phyloP scores from a whole-genome alignment of 257 asterid genomes.

The Knoxia roxburghii region DNA sequence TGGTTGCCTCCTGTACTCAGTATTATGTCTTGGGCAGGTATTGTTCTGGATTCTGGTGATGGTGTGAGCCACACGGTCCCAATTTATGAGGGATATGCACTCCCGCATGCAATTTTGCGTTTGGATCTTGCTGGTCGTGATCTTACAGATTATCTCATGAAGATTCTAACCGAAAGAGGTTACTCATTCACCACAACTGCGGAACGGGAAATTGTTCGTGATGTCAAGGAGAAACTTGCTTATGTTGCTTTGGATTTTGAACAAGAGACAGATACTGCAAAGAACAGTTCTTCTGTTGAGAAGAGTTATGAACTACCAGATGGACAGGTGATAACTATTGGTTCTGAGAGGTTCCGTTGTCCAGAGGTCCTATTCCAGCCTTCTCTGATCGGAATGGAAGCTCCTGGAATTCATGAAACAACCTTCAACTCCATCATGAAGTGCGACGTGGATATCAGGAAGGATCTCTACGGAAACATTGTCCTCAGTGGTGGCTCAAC shows the following conservation, averaged over 20 bases:
- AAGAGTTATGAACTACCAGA: slow-evolving; percentile 42
- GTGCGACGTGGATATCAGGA: slow-evolving; percentile 47
- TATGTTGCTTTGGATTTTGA: slow-evolving; percentile 39
- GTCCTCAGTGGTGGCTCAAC: slow-evolving; percentile 75
- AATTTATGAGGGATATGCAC: slow-evolving; percentile 40
- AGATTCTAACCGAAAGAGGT: slow-evolving; percentile 41
- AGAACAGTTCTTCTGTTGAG: slow-evolving; percentile 29
- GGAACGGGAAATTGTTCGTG: slow-evolving; percentile 44
- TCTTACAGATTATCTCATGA: slow-evolving; percentile 34
- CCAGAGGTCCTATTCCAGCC: slow-evolving; percentile 44
- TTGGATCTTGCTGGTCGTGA: slow-evolving; percentile 45
- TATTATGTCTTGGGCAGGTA: slow-evolving; percentile 20
- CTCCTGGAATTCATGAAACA: slow-evolving; percentile 29
- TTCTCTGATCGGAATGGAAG: slow-evolving; percentile 27
- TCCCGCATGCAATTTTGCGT: slow-evolving; percentile 42
- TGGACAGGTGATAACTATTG: slow-evolving; percentile 39
- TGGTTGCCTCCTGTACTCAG: not conserved
- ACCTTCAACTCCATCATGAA: slow-evolving; percentile 56
- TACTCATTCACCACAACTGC: slow-evolving; percentile 38
- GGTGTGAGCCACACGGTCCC: slow-evolving; percentile 46
- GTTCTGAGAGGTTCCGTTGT: slow-evolving; percentile 41
- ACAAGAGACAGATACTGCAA: slow-evolving; percentile 33
- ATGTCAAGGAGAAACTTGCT: slow-evolving; percentile 36
- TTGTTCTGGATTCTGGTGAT: slow-evolving; percentile 45
- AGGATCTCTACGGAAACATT: slow-evolving; percentile 60